Base-by-base conservation (phyloP, 495 filamentous ascomycete genomes). In the Lepraria neglecta region DNA sequence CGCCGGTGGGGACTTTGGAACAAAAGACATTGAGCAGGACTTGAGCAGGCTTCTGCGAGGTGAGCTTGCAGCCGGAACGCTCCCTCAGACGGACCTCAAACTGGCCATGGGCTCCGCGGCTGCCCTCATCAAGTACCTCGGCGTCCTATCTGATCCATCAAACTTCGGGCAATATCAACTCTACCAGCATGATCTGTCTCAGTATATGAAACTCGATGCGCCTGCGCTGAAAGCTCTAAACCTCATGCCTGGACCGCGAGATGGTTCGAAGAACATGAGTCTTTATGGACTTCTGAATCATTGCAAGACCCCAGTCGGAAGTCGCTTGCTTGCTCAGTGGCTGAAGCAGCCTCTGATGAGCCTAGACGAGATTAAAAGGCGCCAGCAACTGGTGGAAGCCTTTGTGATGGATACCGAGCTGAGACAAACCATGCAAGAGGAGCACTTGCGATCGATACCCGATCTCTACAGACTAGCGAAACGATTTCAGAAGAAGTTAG, bases 191-290 rank as follows among this genome's bases (percentile, higher is more conserved):
- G 95, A 99, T 70, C 74, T 99, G 31, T 86, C 91, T 12, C 94
- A 99, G 69, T 99, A 90, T 68, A 99, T 99, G 94, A 97, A 96
- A 74, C 84, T 99, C 14, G 94, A 99, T 77, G 89, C 95, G 14
- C 90, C 94, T 6, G 94, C 94, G 3, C 76, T 99, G 17, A 90
- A 92, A 62, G 94, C 94, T 14, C 80, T 99, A 50, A 99, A 97
- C 67, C 80, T 99, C 21, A 97, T 99, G 90, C 94, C 94, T 27
- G 92, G 95, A 19, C 90, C 89, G 10, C 84, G 90, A 67, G 95
- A 97, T 68, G 95, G 94, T 19, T 82, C 91, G 24, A 97, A 96
- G 77, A 96, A 81, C n/a, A 99, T 97, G 95, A 96, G 89, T 68
- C 67, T 99, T 62, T 97, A 88, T 66, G 94, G 94, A 3, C 72